phyloP scores from a whole-genome alignment of 768 basidiomycete species.

The Aureoboletus auriporus region DNA sequence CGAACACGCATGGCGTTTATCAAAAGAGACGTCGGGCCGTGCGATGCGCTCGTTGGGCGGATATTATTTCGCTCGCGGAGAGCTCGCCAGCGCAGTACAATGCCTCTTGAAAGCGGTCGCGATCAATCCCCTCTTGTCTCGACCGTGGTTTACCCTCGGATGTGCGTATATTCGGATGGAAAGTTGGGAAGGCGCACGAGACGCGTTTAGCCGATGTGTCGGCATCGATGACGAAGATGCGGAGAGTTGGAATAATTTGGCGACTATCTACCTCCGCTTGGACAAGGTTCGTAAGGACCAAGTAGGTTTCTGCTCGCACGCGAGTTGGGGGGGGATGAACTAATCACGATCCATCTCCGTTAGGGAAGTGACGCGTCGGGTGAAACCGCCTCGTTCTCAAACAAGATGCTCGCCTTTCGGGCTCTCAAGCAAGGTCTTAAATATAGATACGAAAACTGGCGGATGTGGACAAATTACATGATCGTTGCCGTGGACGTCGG shows the following conservation, averaged over 20 bases:
- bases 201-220: conserved; percentile 84
- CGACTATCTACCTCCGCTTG: conserved; percentile 88
- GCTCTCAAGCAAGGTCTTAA: conserved; percentile 90
- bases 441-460: conserved; percentile 86
- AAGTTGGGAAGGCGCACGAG: conserved; percentile 78
- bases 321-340: not conserved
- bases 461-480: conserved; percentile 99
- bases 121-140: conserved; percentile 85
- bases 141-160: conserved; percentile 96
- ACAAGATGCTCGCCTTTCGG: conserved; percentile 87
- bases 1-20: conserved; percentile 79
- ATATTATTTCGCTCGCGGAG: conserved; percentile 64
- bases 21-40: conserved; percentile 74
- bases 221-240: conserved; percentile 93
- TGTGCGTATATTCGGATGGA: conserved; percentile 83
- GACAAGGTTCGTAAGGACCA: conserved; percentile 40
- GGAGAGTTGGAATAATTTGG: conserved; percentile 98
- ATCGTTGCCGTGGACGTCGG: conserved; percentile 90
- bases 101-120: conserved; percentile 72
- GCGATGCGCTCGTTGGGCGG: conserved; percentile 92
- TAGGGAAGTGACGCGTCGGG: conserved; percentile 18
- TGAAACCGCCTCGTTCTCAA: conserved; percentile 52
- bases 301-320: conserved; percentile 5
- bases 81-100: conserved; percentile 58
- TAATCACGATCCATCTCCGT: conserved; percentile 14